A percentile compares a stretch with the other conserved stretches of the same genome.
Conservation (phyloP, 441 rosid genomes). For the Dalechampia spathulata region DNA sequence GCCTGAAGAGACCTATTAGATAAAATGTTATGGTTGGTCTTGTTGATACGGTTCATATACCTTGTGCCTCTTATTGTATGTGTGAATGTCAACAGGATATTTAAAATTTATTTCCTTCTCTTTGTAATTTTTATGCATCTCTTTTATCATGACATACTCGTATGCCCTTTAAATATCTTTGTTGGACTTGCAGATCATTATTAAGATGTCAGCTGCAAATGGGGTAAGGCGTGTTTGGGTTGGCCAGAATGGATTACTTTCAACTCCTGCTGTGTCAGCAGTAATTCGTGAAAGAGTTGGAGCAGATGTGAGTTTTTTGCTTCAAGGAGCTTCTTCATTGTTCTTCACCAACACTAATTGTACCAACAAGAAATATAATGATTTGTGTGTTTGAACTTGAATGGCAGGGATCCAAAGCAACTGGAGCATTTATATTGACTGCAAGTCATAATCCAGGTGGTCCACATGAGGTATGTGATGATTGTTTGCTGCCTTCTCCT, state of each 20-base stretch:
- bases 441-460: slow-evolving; percentile 99
- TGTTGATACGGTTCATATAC: no score
- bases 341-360: background rate
- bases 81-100: no score
- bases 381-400: slow-evolving; percentile 18
- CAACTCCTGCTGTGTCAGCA: slow-evolving; percentile 98
- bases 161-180: slow-evolving; percentile 1
- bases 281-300: slow-evolving; percentile 94
- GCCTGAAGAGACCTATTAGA: no score
- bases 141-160: background rate
- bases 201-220: slow-evolving; percentile 94
- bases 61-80: no score
- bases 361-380: slow-evolving; percentile 5
- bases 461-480: slow-evolving; percentile 67
- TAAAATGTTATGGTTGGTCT: no score
- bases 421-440: slow-evolving; percentile 92
- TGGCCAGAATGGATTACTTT: slow-evolving; percentile 87
- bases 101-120: no score
- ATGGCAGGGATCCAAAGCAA: slow-evolving; percentile 85
- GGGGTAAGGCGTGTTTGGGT: slow-evolving; percentile 94
- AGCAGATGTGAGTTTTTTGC: slow-evolving; percentile 61
- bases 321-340: slow-evolving; percentile 1
- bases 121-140: no score
- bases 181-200: slow-evolving; percentile 52
- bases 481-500: background rate